Evolutionary conservation across 2,329 filamentous ascomycete genomes (phyloP).

Genomic region (Botrytis fragariae): DNA sequence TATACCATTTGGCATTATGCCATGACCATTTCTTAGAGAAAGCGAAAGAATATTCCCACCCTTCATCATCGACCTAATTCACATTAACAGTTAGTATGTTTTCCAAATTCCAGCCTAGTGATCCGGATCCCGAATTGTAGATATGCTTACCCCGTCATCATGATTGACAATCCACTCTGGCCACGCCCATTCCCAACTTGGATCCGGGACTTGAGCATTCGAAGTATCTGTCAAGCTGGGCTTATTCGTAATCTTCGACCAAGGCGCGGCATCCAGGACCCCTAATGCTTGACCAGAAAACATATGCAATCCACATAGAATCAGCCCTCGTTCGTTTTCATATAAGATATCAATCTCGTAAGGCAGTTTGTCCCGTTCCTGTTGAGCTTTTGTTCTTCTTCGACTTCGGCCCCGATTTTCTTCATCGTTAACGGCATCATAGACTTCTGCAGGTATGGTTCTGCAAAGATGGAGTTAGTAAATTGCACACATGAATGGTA

Average conservation of each 20-base stretch:
- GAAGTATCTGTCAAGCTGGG: slow-evolving; percentile 65
- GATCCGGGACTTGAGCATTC: slow-evolving; percentile 90
- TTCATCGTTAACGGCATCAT: slow-evolving; percentile 2
- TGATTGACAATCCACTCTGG: slow-evolving; percentile 63
- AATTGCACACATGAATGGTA: background rate
- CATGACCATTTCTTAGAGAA: slow-evolving; percentile 74
- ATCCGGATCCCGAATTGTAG: background rate
- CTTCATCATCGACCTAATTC: slow-evolving; percentile 65
- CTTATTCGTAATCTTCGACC: slow-evolving; percentile 71
- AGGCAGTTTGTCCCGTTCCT: slow-evolving; percentile 22
- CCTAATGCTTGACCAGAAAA: slow-evolving; percentile 85
- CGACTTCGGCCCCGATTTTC: slow-evolving; percentile 26
- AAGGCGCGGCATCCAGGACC: slow-evolving; percentile 79
- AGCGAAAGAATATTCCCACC: slow-evolving; percentile 94
- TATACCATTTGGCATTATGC: slow-evolving; percentile 91
- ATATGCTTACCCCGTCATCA: slow-evolving; percentile 63
- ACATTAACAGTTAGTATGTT: background rate
- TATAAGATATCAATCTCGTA: slow-evolving; percentile 82
- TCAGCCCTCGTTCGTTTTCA: slow-evolving; percentile 90
- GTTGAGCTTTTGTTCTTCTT: slow-evolving; percentile 17
- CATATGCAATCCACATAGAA: slow-evolving; percentile 84
- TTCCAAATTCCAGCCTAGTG: background rate
- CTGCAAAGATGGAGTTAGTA: background rate
- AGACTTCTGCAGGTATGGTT: slow-evolving; percentile 11
- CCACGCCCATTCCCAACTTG: slow-evolving; percentile 88